A percentile compares a stretch with the other conserved stretches of the same genome.
These are phyloP conservation scores for Penicillium sp. DNA, from an alignment of 2,329 filamentous ascomycete species.

Conservation along the genomic window DNA sequence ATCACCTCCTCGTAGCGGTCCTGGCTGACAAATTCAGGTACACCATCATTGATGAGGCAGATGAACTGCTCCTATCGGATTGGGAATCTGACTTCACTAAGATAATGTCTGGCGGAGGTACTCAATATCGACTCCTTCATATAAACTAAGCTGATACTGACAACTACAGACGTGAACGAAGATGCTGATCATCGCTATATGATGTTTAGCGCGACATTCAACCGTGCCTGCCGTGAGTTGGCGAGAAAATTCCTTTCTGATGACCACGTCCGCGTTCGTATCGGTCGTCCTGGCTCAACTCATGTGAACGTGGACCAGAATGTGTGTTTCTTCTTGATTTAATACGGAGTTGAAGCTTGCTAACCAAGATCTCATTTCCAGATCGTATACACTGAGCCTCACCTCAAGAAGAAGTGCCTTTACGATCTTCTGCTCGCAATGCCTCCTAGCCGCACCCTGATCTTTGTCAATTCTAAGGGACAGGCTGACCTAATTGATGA, in stretches of 20 bases:
- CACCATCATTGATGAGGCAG: constrained; percentile 88
- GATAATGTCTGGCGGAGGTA: constrained; percentile 82
- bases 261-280: constrained; percentile 78
- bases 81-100: constrained; percentile 78
- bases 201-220: constrained; percentile 96
- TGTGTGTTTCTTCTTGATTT: constrained; percentile 35
- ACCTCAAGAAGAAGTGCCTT: constrained; percentile 71
- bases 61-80: constrained; percentile 82
- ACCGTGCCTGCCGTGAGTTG: constrained; percentile 75
- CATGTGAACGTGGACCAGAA: constrained; percentile 82
- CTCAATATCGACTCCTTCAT: constrained; percentile 38
- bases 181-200: constrained; percentile 72
- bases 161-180: constrained; percentile 68
- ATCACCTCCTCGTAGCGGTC: not conserved
- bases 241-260: constrained; percentile 76
- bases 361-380: constrained; percentile 31
- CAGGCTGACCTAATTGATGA: constrained; percentile 86
- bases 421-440: constrained; percentile 73
- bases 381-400: constrained; percentile 69
- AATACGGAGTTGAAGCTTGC: not conserved
- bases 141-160: constrained; percentile 16
- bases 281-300: constrained; percentile 84
- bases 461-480: constrained; percentile 86
- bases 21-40: constrained; percentile 46
- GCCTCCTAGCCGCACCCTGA: constrained; percentile 76